Base-by-base conservation (phyloP, 2,329 filamentous ascomycete species). In the Penicillium sp. region DNA sequence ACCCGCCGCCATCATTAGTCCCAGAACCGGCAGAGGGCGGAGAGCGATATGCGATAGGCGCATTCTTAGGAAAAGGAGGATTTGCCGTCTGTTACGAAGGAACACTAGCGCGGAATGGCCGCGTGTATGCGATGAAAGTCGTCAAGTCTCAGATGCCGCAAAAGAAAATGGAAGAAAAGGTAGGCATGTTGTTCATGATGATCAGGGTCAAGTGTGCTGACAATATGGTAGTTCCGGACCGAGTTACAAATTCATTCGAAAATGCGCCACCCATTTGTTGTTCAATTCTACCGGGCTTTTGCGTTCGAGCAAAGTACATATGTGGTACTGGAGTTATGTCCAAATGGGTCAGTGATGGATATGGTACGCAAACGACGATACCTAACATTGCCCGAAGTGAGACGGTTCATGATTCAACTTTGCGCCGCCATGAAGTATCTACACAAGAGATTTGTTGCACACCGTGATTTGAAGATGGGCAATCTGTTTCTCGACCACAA, bases 221-320 rank as follows among this genome's bases (percentile, higher is more conserved):
- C 48, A 46, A 31, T 20, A 27, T n/a, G 47, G 9, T 50, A 88
- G 85, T 89, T 89, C 72, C 83, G 86, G 53, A 87, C 85, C 2
- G 94, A 99, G 74, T 84, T 99, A 6, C 93, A 97, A 75, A 97
- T 99, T 57, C 94, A 99, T 77, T 97, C 94, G 42, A 99, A 97
- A 73, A 93, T 99, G 86, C 87, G 88, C 55, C 94, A 99, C 70
- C 89, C 89, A 51, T 96, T 97, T 73, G 93, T 99, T 62, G 94
- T 99, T 60, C 89, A 93, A 66, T 99, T 99, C 73, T 86, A 96
- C 67, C 87, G 93, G 65, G 94, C 94, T 31, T 99, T 99, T 71
- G 89, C 92, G 12, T 96, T 92, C 73, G 83, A 91, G 62, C 87
- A 85, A 61, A 92, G 88, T 72, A 97, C 94, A 55, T 99, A 96